These are phyloP conservation scores for Pholiota molesta DNA, from an alignment of 768 basidiomycete species.

Conservation along the genomic window DNA sequence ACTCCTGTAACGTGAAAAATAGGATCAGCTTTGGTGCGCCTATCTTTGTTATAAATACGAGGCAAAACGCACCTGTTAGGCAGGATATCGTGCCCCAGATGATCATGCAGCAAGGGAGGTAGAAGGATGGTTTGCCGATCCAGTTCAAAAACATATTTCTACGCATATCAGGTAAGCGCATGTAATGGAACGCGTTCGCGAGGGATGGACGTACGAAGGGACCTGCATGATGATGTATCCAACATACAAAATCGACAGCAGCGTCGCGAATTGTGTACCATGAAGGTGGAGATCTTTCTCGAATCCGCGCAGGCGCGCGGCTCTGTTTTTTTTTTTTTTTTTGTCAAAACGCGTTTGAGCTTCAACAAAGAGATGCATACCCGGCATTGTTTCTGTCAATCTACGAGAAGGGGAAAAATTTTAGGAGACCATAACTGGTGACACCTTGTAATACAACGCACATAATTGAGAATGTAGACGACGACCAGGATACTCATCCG, in stretches of 20 bases:
- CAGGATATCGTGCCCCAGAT: constrained; percentile 69
- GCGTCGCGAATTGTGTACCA: constrained; percentile 64
- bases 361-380: constrained; percentile 29
- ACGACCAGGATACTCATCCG: constrained; percentile 57
- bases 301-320: constrained; percentile 72
- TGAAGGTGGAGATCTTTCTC: constrained; percentile 63
- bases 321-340: constrained; percentile 39
- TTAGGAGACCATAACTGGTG: too few relatives aligned
- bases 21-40: too few relatives aligned
- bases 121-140: constrained; percentile 67
- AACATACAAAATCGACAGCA: constrained; percentile 70
- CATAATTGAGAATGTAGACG: constrained; percentile 56
- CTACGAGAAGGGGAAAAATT: constrained; percentile 28
- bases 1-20: constrained; percentile 30
- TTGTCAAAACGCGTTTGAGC: neutral
- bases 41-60: neutral
- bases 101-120: constrained; percentile 69
- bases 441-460: constrained; percentile 17
- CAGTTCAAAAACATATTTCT: constrained; percentile 79
- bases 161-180: neutral
- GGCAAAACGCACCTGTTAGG: constrained; percentile 45
- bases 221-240: constrained; percentile 82
- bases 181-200: neutral
- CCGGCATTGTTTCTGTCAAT: constrained; percentile 78
- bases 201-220: constrained; percentile 56